phyloP scores from a whole-genome alignment of 1,284 basidiomycete genomes.

The Heliocybe sulcata region DNA sequence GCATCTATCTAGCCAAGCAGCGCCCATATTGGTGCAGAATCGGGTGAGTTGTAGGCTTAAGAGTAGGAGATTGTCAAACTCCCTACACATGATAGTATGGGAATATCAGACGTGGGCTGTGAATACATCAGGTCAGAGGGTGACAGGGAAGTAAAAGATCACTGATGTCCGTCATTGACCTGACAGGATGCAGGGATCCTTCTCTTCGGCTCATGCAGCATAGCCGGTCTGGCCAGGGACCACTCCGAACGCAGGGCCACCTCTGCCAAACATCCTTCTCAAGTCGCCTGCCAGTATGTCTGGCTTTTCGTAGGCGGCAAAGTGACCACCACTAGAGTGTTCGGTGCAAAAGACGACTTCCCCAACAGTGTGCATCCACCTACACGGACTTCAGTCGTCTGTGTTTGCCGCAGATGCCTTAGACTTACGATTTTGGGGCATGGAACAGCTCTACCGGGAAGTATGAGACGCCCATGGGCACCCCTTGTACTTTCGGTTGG shows the following conservation, averaged over 20 bases:
- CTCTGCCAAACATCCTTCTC: slow-evolving; percentile 10
- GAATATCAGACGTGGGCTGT: too few species aligned
- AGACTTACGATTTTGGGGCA: slow-evolving; percentile 29
- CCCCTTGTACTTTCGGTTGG: slow-evolving; percentile 11
- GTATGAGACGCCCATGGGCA: slow-evolving; percentile 39
- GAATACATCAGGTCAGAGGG: too few species aligned
- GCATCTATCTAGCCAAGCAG: too few species aligned
- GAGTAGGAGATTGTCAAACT: too few species aligned
- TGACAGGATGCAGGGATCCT: too few species aligned
- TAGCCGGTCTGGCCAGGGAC: slow-evolving; percentile 7
- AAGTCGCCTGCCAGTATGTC: slow-evolving; percentile 7
- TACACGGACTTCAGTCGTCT: not conserved
- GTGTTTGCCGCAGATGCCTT: not conserved
- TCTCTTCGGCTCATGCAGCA: too few species aligned
- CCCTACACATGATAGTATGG: too few species aligned
- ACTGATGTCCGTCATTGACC: too few species aligned
- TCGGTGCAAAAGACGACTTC: slow-evolving; percentile 9
- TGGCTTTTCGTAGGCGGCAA: slow-evolving; percentile 13
- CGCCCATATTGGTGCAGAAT: too few species aligned
- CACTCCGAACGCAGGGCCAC: slow-evolving; percentile 8
- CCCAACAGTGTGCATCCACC: slow-evolving; percentile 5
- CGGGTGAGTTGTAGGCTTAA: too few species aligned
- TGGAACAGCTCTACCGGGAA: slow-evolving; percentile 38
- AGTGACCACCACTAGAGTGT: slow-evolving; percentile 10
- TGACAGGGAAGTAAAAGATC: too few species aligned